Base-by-base conservation (phyloP, 2,329 filamentous ascomycete species). In the Epichloe gansuensis region DNA sequence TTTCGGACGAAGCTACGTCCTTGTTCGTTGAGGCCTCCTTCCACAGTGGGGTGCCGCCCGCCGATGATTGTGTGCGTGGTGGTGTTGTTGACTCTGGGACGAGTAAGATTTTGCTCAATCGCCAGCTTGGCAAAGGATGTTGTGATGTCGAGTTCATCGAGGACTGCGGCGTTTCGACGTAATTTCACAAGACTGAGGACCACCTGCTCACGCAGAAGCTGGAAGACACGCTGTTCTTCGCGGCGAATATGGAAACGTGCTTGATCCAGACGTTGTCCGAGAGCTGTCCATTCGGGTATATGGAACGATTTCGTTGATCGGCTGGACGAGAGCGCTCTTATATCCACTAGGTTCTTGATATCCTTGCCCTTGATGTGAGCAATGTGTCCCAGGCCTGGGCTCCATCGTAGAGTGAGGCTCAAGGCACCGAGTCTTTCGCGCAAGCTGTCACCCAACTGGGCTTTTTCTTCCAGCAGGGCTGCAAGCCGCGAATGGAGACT, bases 61-160 rank as follows among this genome's bases (percentile, higher is more conserved):
- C 85, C 89, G 9, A 94, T 71, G 59, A 98, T 86, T 54, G 83
- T 83, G 65, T 94, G 88, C 3, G 74, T 69, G 0, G 76, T 80
- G 8, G 74, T 72, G 60, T 75, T 71, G 60, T 85, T 85, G 35
- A 98, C 68, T 1, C 82, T 69, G 0, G 93, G 93, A 0, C 91
- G 80, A 1, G 82, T 76, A 59, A 93, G 81, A 46, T 76, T 72
- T 56, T 87, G 83, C 63, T 95, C 87, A 25, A 74, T 66, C 2
- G 93, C 90, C 2, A 97, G 75, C 4, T 74, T 76, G 3, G 93
- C 89, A 62, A 95, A 95, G 0, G 89, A 89, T 51, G 87, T 88
- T 2, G 86, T 80, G 39, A 98, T 85, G 67, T 98, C 93, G 8
- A 98, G 78, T 66, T 96, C 90, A 64, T 97, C 91, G 21, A 98